These are phyloP conservation scores for Stachybotrys chlorohalonatus DNA, from an alignment of 2,329 filamentous ascomycete species.

Conservation along the genomic window DNA sequence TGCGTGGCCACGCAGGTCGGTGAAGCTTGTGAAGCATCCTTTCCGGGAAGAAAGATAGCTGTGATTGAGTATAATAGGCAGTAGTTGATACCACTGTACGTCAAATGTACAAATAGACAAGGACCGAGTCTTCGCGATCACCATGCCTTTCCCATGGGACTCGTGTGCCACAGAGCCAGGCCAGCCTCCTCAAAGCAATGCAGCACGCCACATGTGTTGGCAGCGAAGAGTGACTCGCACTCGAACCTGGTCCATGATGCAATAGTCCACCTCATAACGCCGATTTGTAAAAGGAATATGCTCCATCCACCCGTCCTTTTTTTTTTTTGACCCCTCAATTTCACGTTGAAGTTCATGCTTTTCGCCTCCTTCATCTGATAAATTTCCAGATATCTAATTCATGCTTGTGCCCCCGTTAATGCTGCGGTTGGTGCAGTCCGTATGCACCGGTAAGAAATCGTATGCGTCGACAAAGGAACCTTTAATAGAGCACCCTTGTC, in stretches of 20 bases:
- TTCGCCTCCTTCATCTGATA: not conserved
- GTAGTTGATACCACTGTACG: not conserved
- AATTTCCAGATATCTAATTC: too few relatives aligned
- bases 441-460: not conserved
- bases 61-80: not conserved
- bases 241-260: too few relatives aligned
- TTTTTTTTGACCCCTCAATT: not conserved
- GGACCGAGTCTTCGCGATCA: not conserved
- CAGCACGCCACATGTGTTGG: too few relatives aligned
- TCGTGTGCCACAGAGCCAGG: too few relatives aligned
- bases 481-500: conserved; percentile 37
- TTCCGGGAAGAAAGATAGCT: too few relatives aligned
- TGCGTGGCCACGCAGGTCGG: too few relatives aligned
- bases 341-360: not conserved
- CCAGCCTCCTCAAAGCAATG: too few relatives aligned
- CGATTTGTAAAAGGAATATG: not conserved
- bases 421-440: too few relatives aligned
- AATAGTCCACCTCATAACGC: not conserved
- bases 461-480: not conserved
- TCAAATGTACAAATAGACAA: not conserved
- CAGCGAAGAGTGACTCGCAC: too few relatives aligned
- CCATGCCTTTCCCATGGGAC: not conserved
- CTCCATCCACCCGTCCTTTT: not conserved
- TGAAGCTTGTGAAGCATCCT: too few relatives aligned
- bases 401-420: too few relatives aligned